These are phyloP conservation scores for Pelagomonas calceolata DNA, from an alignment of 108 stramenopile genomes.

Conservation along the genomic window DNA sequence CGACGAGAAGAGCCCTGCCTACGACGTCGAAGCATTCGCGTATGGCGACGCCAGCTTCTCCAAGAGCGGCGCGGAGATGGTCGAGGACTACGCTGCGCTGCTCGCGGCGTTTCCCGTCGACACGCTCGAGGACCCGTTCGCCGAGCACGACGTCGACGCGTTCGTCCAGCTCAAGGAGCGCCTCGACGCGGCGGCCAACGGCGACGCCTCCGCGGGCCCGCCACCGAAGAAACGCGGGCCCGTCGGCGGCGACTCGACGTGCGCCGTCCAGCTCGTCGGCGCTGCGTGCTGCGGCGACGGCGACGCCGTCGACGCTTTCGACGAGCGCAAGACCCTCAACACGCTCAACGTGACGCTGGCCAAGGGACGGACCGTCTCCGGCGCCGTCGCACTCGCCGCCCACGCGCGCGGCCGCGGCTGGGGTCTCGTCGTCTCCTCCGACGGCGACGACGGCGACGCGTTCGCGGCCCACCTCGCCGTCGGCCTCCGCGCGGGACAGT, in stretches of 20 bases:
- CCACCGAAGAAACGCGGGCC: not conserved
- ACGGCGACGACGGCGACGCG: not conserved
- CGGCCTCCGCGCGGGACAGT: not conserved
- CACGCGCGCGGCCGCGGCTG: slow-evolving; percentile 2
- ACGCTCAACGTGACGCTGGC: not conserved
- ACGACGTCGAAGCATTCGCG: not conserved
- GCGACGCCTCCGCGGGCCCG: not conserved
- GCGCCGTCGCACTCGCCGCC: not conserved
- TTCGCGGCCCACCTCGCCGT: slow-evolving; percentile 11
- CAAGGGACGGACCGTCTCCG: slow-evolving; percentile 14
- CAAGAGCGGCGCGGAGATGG: slow-evolving; percentile 5
- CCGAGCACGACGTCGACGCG: not conserved
- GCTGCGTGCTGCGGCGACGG: not conserved
- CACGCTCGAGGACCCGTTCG: not conserved
- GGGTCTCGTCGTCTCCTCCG: not conserved
- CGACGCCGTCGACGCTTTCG: slow-evolving; percentile 4
- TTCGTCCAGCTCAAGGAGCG: not conserved
- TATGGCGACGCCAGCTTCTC: slow-evolving; percentile 3
- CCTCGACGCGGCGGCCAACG: not conserved
- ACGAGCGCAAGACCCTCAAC: slow-evolving; percentile 13
- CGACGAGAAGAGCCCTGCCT: no score
- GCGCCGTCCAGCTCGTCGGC: slow-evolving; percentile 10
- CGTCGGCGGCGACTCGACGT: slow-evolving; percentile 5
- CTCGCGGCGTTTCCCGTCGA: not conserved
- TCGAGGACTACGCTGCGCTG: not conserved